Conservation (phyloP, 75 land plant genomes). For the Sequoiadendron giganteum region DNA sequence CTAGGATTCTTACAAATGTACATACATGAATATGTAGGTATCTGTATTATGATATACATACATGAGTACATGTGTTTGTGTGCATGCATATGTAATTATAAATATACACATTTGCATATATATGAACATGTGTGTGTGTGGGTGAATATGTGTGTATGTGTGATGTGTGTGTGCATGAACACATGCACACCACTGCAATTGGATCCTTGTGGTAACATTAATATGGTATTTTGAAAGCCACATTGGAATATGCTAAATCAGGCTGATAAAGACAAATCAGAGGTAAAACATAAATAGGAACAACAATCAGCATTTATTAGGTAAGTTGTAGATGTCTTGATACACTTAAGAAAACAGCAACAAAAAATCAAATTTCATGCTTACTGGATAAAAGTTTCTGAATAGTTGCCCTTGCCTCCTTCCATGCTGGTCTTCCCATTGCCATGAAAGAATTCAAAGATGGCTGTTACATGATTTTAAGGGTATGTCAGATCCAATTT, state of each 20-base stretch:
- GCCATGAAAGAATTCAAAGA: conserved; percentile 80
- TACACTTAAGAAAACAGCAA: not conserved
- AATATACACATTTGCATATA: too few species aligned
- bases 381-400: conserved; percentile 89
- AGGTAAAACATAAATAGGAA: not conserved
- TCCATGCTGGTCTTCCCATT: conserved; percentile 96
- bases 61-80: too few species aligned
- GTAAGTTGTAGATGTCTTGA: not conserved
- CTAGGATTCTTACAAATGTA: too few species aligned
- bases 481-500: not conserved
- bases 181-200: not conserved
- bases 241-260: not conserved
- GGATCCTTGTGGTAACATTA: not conserved
- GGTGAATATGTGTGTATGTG: too few species aligned
- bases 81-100: too few species aligned
- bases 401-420: conserved; percentile 83
- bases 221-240: not conserved
- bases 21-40: too few species aligned
- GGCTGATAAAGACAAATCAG: not conserved
- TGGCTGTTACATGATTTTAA: conserved; percentile 35
- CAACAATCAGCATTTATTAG: not conserved
- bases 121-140: too few species aligned
- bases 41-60: too few species aligned
- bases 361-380: not conserved
- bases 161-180: too few species aligned